Percentiles rank a stretch among this genome's conserved stretches.
Conservation (phyloP, 768 basidiomycete species). For the Clitopilus passeckerianus region DNA sequence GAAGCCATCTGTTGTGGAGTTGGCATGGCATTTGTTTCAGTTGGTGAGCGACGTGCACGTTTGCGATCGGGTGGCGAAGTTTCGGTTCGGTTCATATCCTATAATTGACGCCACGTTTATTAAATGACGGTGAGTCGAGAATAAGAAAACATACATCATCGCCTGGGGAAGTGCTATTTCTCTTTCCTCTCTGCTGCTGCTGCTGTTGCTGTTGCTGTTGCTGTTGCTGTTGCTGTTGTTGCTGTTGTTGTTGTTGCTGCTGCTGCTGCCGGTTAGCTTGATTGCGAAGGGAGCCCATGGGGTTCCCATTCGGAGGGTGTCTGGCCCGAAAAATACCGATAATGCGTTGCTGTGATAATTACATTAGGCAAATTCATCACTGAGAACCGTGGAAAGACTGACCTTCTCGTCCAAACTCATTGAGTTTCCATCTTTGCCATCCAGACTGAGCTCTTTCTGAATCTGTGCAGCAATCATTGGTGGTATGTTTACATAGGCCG, state of each 20-base stretch:
- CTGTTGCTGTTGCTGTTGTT: slow-evolving; percentile 18
- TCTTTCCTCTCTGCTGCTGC: slow-evolving; percentile 34
- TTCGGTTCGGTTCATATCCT: slow-evolving; percentile 44
- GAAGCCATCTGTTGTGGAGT: slow-evolving; percentile 27
- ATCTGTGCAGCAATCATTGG: slow-evolving; percentile 10
- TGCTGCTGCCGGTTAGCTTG: slow-evolving; percentile 26
- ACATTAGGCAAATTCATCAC: slow-evolving; percentile 1
- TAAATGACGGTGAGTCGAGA: background rate
- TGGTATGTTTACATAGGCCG: background rate
- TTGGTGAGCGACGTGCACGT: slow-evolving; percentile 45
- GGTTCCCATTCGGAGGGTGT: slow-evolving; percentile 8
- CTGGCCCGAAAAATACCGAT: slow-evolving; percentile 17
- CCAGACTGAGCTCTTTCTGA: slow-evolving; percentile 39
- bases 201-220: slow-evolving; percentile 19
- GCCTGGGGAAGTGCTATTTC: slow-evolving; percentile 58
- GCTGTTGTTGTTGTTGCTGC: slow-evolving; percentile 16
- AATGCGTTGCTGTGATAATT: slow-evolving; percentile 28
- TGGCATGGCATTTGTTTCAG: slow-evolving; percentile 18
- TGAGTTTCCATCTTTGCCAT: slow-evolving; percentile 35
- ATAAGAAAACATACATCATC: slow-evolving; percentile 41
- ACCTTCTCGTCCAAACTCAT: slow-evolving; percentile 63
- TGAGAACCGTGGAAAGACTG: slow-evolving; percentile 11
- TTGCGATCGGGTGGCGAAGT: slow-evolving; percentile 56
- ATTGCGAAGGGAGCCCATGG: slow-evolving; percentile 15
- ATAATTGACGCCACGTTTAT: slow-evolving; percentile 21